These are phyloP conservation scores for Penicillium waksmanii DNA, from an alignment of 495 filamentous ascomycete species.

Conservation along the genomic window DNA sequence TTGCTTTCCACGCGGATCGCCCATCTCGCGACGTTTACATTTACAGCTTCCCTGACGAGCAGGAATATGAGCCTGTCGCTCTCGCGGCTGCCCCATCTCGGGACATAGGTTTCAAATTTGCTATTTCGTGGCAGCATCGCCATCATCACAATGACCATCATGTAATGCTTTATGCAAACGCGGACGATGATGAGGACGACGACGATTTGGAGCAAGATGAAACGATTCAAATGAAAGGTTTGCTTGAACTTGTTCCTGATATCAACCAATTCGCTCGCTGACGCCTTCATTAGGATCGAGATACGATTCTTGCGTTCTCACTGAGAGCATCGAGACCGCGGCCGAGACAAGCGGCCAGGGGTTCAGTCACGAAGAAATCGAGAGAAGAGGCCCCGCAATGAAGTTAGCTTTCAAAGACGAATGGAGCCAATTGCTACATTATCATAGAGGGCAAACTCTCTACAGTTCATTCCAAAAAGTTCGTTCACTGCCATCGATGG, in stretches of 20 bases:
- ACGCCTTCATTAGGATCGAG: not conserved
- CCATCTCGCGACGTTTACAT: constrained; percentile 20
- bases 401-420: constrained; percentile 43
- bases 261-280: not conserved
- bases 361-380: not conserved
- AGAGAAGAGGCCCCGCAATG: constrained; percentile 30
- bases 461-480: constrained; percentile 26
- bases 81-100: constrained; percentile 22
- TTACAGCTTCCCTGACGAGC: constrained; percentile 37
- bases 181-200: not conserved
- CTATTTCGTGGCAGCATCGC: constrained; percentile 48
- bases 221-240: not conserved
- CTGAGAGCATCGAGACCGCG: not conserved
- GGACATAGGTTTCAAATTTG: constrained; percentile 27
- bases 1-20: constrained; percentile 29
- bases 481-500: not conserved
- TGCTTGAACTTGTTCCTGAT: not conserved
- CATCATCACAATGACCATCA: constrained; percentile 24
- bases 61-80: constrained; percentile 37
- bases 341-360: no score
- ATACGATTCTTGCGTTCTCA: constrained; percentile 2
- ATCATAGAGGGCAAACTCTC: constrained; percentile 11
- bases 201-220: not conserved
- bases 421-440: constrained; percentile 38
- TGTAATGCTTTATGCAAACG: constrained; percentile 34